Conservation (phyloP, 2,329 filamentous ascomycete species). For the Hypomyces perniciosus region DNA sequence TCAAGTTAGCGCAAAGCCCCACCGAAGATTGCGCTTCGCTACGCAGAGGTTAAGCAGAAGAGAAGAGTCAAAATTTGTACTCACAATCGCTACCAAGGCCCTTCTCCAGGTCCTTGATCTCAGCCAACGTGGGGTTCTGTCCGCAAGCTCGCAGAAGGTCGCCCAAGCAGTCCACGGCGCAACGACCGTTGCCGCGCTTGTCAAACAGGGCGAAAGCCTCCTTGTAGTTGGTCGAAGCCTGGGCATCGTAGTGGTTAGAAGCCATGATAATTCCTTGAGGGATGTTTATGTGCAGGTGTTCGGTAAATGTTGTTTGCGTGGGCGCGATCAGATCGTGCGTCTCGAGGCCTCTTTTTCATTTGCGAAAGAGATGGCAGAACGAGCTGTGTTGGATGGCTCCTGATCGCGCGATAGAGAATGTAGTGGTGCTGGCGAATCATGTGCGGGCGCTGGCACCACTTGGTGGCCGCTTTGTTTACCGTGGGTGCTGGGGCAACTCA, state of each 20-base stretch:
- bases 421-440: conserved; percentile 6
- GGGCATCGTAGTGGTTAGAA: conserved; percentile 48
- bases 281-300: conserved; percentile 1
- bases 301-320: not conserved
- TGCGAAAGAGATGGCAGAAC: not conserved
- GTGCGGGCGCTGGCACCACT: conserved; percentile 4
- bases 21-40: not conserved
- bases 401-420: not conserved
- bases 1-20: not conserved
- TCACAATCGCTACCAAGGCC: conserved; percentile 84
- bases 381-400: not conserved
- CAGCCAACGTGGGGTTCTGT: conserved; percentile 91
- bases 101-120: conserved; percentile 91
- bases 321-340: conserved; percentile 1
- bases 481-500: conserved; percentile 14
- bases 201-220: conserved; percentile 99
- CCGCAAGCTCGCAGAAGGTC: conserved; percentile 94
- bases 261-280: conserved; percentile 31
- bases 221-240: conserved; percentile 96
- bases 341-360: not conserved
- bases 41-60: not conserved
- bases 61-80: conserved; percentile 32
- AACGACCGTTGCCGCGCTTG: conserved; percentile 95
- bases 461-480: conserved; percentile 10
- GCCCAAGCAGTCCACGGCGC: conserved; percentile 77